These are phyloP conservation scores for Fusarium sp. DNA, from an alignment of 2,329 filamentous ascomycete species.

Conservation along the genomic window DNA sequence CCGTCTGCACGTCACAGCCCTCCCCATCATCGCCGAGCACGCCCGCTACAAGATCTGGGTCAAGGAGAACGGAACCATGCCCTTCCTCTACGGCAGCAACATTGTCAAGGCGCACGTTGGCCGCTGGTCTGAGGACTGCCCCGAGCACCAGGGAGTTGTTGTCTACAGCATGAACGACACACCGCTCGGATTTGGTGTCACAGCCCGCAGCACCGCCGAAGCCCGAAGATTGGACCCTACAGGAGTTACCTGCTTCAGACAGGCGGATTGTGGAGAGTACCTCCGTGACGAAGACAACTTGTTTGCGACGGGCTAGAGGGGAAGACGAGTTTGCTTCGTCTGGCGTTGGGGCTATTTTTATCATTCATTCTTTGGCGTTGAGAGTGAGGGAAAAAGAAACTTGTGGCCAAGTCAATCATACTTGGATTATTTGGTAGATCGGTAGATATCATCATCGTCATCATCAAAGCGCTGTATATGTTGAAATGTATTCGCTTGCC, in stretches of 20 bases:
- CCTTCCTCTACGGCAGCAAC: conserved; percentile 94
- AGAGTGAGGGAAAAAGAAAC: conserved; percentile 29
- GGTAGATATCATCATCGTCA: conserved; percentile 33
- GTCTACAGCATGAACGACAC: conserved; percentile 94
- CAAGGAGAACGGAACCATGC: conserved; percentile 96
- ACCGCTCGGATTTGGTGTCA: conserved; percentile 92
- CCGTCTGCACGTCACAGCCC: conserved; percentile 87
- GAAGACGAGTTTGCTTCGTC: conserved; percentile 12
- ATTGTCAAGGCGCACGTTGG: conserved; percentile 79
- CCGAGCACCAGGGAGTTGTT: conserved; percentile 91
- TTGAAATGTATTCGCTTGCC: conserved; percentile 37
- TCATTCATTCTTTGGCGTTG: conserved; percentile 40
- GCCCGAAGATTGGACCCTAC: conserved; percentile 88
- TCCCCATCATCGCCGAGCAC: conserved; percentile 89
- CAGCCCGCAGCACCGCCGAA: conserved; percentile 87
- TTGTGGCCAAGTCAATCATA: conserved; percentile 25
- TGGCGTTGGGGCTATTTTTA: conserved; percentile 44
- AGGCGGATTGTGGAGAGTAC: conserved; percentile 95
- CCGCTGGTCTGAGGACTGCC: conserved; percentile 89
- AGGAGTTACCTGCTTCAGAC: conserved; percentile 87
- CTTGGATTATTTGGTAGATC: conserved; percentile 40
- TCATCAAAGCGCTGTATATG: conserved; percentile 37
- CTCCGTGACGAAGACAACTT: conserved; percentile 82
- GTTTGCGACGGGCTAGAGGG: conserved; percentile 63
- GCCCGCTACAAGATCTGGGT: conserved; percentile 98